Conservation (phyloP, 2,329 filamentous ascomycete species). For the Nemania serpens region DNA sequence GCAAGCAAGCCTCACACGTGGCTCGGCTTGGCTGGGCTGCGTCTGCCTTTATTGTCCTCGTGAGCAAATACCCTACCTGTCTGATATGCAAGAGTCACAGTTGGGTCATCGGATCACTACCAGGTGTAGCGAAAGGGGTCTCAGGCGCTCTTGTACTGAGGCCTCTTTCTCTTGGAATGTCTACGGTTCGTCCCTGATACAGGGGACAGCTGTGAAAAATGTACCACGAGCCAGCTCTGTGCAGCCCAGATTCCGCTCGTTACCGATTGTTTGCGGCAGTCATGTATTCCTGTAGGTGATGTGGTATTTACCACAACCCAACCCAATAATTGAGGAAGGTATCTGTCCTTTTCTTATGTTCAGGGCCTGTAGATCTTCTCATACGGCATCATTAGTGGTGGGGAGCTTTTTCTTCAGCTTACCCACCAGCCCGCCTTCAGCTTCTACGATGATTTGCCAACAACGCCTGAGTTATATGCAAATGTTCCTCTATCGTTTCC, state of each 20-base stretch:
- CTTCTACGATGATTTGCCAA: slow-evolving; percentile 38
- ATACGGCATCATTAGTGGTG: slow-evolving; percentile 25
- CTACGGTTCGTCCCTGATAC: slow-evolving; percentile 16
- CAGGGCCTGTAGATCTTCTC: slow-evolving; percentile 8
- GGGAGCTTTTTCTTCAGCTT: slow-evolving; percentile 22
- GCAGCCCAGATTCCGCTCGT: slow-evolving; percentile 7
- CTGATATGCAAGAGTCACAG: slow-evolving; percentile 4
- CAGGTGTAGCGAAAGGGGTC: slow-evolving; percentile 6
- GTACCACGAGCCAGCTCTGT: slow-evolving; percentile 17
- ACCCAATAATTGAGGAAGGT: slow-evolving; percentile 11
- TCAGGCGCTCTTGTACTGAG: slow-evolving; percentile 11
- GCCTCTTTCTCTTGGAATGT: slow-evolving; percentile 16
- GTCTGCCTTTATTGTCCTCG: background rate
- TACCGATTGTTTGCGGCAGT: slow-evolving; percentile 8
- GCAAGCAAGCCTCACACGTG: slow-evolving; percentile 14
- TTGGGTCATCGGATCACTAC: slow-evolving; percentile 3
- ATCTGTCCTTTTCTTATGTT: background rate
- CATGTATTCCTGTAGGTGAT: slow-evolving; percentile 1
- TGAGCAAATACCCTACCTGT: background rate
- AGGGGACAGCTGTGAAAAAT: slow-evolving; percentile 7
- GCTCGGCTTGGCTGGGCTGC: slow-evolving; percentile 8
- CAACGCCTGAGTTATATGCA: slow-evolving; percentile 40
- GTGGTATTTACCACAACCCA: slow-evolving; percentile 1
- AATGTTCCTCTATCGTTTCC: slow-evolving; percentile 31
- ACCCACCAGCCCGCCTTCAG: slow-evolving; percentile 30